Percentiles rank a stretch among this genome's conserved stretches.
These are phyloP conservation scores for Emmonsiellopsis sp. DNA, from an alignment of 2,329 filamentous ascomycete species.

Conservation along the genomic window DNA sequence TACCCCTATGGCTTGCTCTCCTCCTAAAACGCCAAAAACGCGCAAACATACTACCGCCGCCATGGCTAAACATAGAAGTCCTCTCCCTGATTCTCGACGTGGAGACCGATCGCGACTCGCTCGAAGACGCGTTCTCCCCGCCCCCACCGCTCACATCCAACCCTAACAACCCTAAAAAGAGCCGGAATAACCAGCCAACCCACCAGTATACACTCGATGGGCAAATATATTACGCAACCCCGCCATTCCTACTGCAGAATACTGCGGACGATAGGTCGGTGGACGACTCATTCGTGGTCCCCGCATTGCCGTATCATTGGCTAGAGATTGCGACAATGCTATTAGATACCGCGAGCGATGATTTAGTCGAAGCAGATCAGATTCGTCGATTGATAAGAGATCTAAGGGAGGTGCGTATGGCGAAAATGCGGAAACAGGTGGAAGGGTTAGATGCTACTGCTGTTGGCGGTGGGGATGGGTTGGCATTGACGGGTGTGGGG, in stretches of 20 bases:
- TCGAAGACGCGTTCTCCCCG: constrained; percentile 64
- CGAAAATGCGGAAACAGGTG: constrained; percentile 73
- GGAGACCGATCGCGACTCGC: constrained; percentile 57
- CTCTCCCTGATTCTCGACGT: constrained; percentile 68
- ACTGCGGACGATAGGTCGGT: constrained; percentile 43
- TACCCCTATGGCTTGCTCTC: constrained; percentile 91
- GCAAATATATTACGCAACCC: constrained; percentile 38
- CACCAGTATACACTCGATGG: constrained; percentile 26
- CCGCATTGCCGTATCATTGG: constrained; percentile 85
- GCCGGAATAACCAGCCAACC: constrained; percentile 19
- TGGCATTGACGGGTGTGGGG: constrained; percentile 70
- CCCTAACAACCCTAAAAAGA: constrained; percentile 8
- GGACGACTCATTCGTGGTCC: background rate
- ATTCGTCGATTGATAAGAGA: constrained; percentile 70
- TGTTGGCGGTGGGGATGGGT: constrained; percentile 56
- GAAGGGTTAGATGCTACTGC: constrained; percentile 52
- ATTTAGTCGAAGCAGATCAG: constrained; percentile 63
- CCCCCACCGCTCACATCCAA: constrained; percentile 56
- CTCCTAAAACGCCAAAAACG: constrained; percentile 89
- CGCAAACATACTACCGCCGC: constrained; percentile 82
- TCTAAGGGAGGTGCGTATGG: constrained; percentile 75
- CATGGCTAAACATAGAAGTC: constrained; percentile 73
- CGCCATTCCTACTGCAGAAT: constrained; percentile 71
- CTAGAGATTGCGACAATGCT: constrained; percentile 82
- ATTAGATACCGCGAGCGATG: constrained; percentile 74